A percentile compares a stretch with the other conserved stretches of the same genome.
These are phyloP conservation scores for Morella rubra DNA, from an alignment of 306 rosid species.

Conservation along the genomic window DNA sequence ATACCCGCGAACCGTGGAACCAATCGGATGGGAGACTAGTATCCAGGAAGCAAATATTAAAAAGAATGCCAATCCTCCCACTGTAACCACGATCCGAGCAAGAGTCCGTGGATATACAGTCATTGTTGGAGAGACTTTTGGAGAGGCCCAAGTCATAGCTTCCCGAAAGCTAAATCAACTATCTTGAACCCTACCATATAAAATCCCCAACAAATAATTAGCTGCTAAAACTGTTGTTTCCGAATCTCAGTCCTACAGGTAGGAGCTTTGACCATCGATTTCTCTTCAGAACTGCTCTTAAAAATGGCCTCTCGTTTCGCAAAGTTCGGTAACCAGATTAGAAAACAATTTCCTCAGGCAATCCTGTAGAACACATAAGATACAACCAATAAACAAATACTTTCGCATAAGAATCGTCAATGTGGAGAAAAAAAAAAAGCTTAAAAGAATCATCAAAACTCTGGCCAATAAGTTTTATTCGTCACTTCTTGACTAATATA, in stretches of 20 bases:
- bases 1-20: slow-evolving; percentile 61
- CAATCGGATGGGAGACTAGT: slow-evolving; percentile 61
- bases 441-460: neutral
- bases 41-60: slow-evolving; percentile 65
- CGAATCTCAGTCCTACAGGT: neutral
- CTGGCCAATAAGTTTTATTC: neutral
- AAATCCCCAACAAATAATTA: neutral
- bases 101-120: slow-evolving; percentile 56
- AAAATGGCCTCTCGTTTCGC: neutral
- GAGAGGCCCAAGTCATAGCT: slow-evolving; percentile 63
- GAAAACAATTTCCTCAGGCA: neutral
- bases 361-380: neutral
- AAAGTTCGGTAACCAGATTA: neutral
- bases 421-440: no score
- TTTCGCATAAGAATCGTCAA: neutral
- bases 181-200: neutral
- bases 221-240: neutral
- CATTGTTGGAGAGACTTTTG: slow-evolving; percentile 57
- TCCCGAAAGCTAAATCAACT: slow-evolving; percentile 31
- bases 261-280: neutral
- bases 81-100: slow-evolving; percentile 66
- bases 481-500: neutral
- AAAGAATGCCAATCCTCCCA: slow-evolving; percentile 69
- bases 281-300: neutral
- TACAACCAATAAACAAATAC: neutral